These are phyloP conservation scores for Penicillium pancosmium DNA, from an alignment of 495 filamentous ascomycete genomes.

Conservation along the genomic window DNA sequence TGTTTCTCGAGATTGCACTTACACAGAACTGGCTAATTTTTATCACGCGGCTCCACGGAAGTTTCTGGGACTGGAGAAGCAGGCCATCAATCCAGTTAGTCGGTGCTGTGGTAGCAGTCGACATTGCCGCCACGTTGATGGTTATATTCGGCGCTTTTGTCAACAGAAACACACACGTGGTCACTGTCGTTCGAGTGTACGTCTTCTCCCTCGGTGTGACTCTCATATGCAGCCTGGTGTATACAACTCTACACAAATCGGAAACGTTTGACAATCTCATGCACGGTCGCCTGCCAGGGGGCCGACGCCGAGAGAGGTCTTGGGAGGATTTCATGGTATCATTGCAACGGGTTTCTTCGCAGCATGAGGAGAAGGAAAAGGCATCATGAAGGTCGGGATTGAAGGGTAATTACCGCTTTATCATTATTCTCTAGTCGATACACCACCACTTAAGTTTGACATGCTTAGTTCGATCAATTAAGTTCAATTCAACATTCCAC, in stretches of 20 bases:
- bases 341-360: conserved; percentile 66
- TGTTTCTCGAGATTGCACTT: conserved; percentile 89
- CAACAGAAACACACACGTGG: conserved; percentile 65
- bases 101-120: conserved; percentile 76
- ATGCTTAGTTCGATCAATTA: too few species aligned
- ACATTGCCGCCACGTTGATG: conserved; percentile 82
- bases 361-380: conserved; percentile 2
- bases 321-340: conserved; percentile 87
- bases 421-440: too few species aligned
- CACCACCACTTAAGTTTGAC: too few species aligned
- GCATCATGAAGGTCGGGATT: neutral
- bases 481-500: too few species aligned
- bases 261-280: conserved; percentile 84
- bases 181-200: conserved; percentile 85
- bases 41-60: conserved; percentile 86
- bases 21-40: conserved; percentile 98
- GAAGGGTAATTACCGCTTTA: neutral
- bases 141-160: conserved; percentile 80
- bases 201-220: conserved; percentile 79
- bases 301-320: conserved; percentile 71
- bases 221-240: conserved; percentile 70
- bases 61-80: conserved; percentile 71
- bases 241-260: conserved; percentile 78
- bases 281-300: conserved; percentile 82
- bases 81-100: conserved; percentile 80